phyloP scores from a whole-genome alignment of 768 basidiomycete genomes.

The Tylopilus rubrobrunneus region DNA sequence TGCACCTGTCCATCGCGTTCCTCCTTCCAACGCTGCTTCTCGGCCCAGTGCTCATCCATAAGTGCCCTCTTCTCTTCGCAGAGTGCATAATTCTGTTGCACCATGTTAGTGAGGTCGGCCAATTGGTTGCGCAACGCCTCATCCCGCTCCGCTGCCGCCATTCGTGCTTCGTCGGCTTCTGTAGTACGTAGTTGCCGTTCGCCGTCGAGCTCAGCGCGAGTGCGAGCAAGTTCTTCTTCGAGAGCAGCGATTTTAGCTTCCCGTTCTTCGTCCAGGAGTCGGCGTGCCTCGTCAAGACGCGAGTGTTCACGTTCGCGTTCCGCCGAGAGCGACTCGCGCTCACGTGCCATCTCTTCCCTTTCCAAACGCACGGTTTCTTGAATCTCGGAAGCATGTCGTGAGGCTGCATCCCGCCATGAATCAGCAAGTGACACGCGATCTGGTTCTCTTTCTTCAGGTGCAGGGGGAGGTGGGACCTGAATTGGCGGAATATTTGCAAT shows the following conservation, averaged over 20 bases:
- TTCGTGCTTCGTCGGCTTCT: constrained; percentile 60
- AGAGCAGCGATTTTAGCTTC: too few relatives aligned
- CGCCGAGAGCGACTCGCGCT: constrained; percentile 49
- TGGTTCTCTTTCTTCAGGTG: neutral
- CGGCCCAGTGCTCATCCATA: too few relatives aligned
- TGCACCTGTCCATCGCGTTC: too few relatives aligned
- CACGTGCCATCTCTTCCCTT: constrained; percentile 53
- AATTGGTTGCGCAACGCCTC: constrained; percentile 59
- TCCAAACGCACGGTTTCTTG: constrained; percentile 55
- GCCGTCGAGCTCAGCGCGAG: too few relatives aligned
- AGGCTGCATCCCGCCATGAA: constrained; percentile 48
- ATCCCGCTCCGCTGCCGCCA: constrained; percentile 60
- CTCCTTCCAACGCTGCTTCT: too few relatives aligned
- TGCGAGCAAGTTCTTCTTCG: too few relatives aligned
- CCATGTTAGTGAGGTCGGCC: constrained; percentile 65
- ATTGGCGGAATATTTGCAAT: constrained; percentile 22
- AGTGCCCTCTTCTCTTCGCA: too few relatives aligned
- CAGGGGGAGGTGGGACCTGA: constrained; percentile 16
- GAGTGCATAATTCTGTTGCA: constrained; percentile 61
- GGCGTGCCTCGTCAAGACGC: constrained; percentile 48
- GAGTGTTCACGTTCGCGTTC: constrained; percentile 53
- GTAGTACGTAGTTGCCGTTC: constrained; percentile 49
- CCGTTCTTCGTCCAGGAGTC: constrained; percentile 44
- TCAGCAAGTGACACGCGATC: constrained; percentile 27
- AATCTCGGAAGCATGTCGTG: constrained; percentile 55